These are phyloP conservation scores for Colletotrichum karsti DNA, from an alignment of 2,329 filamentous ascomycete genomes.

Conservation along the genomic window DNA sequence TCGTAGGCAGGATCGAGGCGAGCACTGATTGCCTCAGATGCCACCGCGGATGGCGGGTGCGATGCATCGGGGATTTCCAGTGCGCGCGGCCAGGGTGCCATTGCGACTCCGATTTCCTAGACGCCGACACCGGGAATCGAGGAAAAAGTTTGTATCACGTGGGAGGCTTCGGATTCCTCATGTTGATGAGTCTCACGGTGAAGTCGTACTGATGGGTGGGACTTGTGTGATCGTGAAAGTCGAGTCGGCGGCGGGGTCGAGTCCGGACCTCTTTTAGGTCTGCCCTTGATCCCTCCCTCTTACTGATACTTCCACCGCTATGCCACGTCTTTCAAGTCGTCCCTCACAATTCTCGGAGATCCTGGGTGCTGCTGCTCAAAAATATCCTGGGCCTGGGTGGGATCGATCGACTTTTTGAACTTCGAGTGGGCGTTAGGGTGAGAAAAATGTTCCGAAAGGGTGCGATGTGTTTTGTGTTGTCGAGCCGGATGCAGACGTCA, in stretches of 20 bases:
- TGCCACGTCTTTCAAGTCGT: neutral
- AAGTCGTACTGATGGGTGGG: neutral
- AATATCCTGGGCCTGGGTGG: neutral
- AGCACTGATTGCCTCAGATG: neutral
- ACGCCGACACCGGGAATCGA: neutral
- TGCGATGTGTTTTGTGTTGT: neutral
- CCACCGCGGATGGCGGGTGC: neutral
- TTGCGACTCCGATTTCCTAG: conserved; percentile 13
- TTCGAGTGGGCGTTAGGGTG: neutral
- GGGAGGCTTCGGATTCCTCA: conserved; percentile 28
- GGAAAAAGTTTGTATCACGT: conserved; percentile 11
- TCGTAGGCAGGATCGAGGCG: conserved; percentile 1
- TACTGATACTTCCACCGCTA: neutral
- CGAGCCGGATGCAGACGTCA: neutral
- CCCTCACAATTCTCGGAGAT: neutral
- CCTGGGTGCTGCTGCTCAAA: neutral
- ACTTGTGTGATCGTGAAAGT: neutral
- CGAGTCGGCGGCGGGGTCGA: neutral
- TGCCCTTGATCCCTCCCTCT: neutral
- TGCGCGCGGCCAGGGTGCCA: conserved; percentile 20
- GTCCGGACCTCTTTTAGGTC: neutral
- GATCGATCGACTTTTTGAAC: neutral
- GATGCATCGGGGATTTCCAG: conserved; percentile 2
- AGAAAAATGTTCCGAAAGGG: neutral
- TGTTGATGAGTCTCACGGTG: neutral